Percentiles rank a stretch among this genome's conserved stretches.
Evolutionary conservation across 306 rosid genomes (phyloP).

Genomic region (Quercus rubra): DNA sequence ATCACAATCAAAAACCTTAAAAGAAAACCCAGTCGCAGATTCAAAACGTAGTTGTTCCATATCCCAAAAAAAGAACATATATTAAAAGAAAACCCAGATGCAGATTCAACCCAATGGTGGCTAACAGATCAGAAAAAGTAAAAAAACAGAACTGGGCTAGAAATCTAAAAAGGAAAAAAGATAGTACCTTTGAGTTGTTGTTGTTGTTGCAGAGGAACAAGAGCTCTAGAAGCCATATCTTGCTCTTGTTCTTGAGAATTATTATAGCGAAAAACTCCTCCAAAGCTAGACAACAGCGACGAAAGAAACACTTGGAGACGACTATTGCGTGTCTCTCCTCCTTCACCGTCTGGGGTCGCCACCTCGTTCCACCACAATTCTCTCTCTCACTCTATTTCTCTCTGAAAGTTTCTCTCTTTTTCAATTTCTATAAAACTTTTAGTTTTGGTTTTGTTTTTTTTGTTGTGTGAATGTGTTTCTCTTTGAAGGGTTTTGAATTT

Average conservation of each 20-base stretch:
- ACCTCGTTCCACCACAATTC: constrained; percentile 28
- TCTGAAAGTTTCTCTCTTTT: neutral
- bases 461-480: neutral
- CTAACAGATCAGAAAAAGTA: neutral
- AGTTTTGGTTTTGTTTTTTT: neutral
- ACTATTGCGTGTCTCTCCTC: constrained; percentile 58
- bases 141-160: neutral
- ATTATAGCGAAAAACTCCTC: constrained; percentile 53
- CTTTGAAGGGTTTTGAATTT: neutral
- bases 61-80: neutral
- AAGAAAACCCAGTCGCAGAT: neutral
- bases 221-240: constrained; percentile 55
- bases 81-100: neutral
- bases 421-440: neutral
- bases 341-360: constrained; percentile 51
- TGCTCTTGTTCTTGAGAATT: constrained; percentile 32
- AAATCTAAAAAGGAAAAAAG: too few species aligned
- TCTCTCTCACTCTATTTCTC: neutral
- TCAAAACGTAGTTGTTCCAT: neutral
- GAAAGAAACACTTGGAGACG: constrained; percentile 65
- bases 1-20: neutral
- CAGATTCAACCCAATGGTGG: neutral
- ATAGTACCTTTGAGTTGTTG: constrained; percentile 29
- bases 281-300: constrained; percentile 63
- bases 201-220: constrained; percentile 21